Evolutionary conservation across 352 stramenopile genomes (phyloP).

Genomic region (Globisporangium middletonii): DNA sequence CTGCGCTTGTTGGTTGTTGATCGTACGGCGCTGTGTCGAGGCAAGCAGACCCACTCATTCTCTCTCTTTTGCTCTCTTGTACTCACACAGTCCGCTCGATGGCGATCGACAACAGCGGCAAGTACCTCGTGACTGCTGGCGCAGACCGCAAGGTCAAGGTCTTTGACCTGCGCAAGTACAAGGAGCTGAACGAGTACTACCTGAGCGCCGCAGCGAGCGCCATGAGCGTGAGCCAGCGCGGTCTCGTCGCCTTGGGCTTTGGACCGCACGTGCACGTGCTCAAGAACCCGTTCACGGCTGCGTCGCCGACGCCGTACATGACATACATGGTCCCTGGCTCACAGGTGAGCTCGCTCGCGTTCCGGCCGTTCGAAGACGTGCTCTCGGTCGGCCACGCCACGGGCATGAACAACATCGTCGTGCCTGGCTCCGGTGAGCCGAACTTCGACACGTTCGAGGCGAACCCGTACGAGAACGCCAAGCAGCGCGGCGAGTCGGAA

Average conservation of each 20-base stretch:
- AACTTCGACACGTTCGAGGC: slow-evolving; percentile 98
- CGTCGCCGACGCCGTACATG: slow-evolving; percentile 87
- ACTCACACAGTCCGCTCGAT: slow-evolving; percentile 70
- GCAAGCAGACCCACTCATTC: background rate
- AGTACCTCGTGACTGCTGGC: slow-evolving; percentile 95
- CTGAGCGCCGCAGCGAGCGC: slow-evolving; percentile 75
- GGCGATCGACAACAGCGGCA: slow-evolving; percentile 90
- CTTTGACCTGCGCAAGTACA: slow-evolving; percentile 97
- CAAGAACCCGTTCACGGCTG: slow-evolving; percentile 83
- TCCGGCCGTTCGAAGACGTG: slow-evolving; percentile 98
- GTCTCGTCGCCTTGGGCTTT: slow-evolving; percentile 93
- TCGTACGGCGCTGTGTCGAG: slow-evolving; percentile 1
- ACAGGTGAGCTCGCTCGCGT: slow-evolving; percentile 88
- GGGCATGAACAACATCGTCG: slow-evolving; percentile 84
- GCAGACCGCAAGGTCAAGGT: slow-evolving; percentile 95
- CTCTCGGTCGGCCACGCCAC: slow-evolving; percentile 91
- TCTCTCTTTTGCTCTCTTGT: background rate
- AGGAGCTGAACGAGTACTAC: slow-evolving; percentile 93
- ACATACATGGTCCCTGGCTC: slow-evolving; percentile 82
- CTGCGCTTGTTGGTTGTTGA: background rate
- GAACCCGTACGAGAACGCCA: slow-evolving; percentile 96
- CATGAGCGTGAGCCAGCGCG: slow-evolving; percentile 95
- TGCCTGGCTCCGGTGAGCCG: slow-evolving; percentile 95
- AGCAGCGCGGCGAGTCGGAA: slow-evolving; percentile 95
- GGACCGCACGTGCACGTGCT: slow-evolving; percentile 90